These are phyloP conservation scores for Alloteropsis semialata DNA, from an alignment of 176 grass and related monocot genomes.

Conservation along the genomic window DNA sequence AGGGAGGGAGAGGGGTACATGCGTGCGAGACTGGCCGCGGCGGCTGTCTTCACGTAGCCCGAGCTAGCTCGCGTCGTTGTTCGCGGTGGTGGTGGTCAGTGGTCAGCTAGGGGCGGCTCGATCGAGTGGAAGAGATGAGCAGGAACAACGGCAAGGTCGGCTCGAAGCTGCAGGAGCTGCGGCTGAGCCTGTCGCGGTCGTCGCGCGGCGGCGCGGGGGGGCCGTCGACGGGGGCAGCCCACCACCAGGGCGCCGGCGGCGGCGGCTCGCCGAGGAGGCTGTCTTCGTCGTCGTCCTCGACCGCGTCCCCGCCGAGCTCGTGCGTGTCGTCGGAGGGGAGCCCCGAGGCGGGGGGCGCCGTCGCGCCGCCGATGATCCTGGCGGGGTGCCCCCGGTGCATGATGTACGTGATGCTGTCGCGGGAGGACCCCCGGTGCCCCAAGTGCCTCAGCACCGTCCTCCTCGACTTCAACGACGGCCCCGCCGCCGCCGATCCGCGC, in stretches of 20 bases:
- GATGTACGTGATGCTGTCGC: constrained; percentile 97
- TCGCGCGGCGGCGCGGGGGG: constrained; percentile 42
- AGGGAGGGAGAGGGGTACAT: not conserved
- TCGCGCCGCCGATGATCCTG: constrained; percentile 57
- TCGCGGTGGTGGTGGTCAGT: too few species aligned
- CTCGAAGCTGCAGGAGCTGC: constrained; percentile 58
- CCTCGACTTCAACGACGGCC: constrained; percentile 66
- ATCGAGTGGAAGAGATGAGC: constrained; percentile 67
- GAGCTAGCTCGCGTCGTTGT: not conserved
- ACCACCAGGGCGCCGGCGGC: not conserved
- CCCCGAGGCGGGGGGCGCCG: constrained; percentile 41
- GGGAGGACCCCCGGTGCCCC: constrained; percentile 92
- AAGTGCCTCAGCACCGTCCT: constrained; percentile 92
- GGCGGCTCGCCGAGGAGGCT: constrained; percentile 45
- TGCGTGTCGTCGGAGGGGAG: constrained; percentile 93
- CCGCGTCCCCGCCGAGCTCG: constrained; percentile 72
- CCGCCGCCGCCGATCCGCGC: constrained; percentile 8
- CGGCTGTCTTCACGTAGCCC: not conserved
- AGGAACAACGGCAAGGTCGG: constrained; percentile 78
- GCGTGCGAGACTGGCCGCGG: constrained; percentile 8
- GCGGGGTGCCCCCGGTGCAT: constrained; percentile 93
- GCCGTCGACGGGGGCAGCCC: not conserved
- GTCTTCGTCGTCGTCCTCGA: constrained; percentile 51
- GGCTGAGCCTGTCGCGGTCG: constrained; percentile 52
- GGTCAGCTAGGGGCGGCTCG: too few species aligned